Percentiles rank a stretch among this genome's conserved stretches.
Conservation (phyloP, 2,329 filamentous ascomycete species). For the Talaromyces sp. region DNA sequence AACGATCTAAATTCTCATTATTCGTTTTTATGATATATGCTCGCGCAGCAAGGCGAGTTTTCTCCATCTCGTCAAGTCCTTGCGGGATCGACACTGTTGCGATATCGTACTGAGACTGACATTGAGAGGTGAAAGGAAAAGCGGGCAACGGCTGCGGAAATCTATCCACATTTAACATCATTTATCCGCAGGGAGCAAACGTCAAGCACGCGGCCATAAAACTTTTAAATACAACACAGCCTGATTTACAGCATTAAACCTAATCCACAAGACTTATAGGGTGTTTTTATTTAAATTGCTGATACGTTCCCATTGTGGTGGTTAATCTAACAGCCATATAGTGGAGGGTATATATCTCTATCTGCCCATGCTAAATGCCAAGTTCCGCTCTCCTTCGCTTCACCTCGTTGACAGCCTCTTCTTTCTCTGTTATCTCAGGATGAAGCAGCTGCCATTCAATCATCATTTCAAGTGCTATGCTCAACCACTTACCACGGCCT, state of each 20-base stretch:
- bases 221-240: not conserved
- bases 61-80: conserved; percentile 9
- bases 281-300: too few species aligned
- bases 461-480: conserved; percentile 70
- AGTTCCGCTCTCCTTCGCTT: conserved; percentile 50
- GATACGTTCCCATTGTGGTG: not conserved
- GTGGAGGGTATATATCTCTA: not conserved
- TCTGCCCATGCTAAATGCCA: conserved; percentile 16
- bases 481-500: conserved; percentile 77
- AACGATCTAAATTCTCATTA: not conserved
- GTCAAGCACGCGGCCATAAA: not conserved
- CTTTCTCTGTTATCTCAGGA: conserved; percentile 58
- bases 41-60: conserved; percentile 24
- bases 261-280: not conserved
- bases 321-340: not conserved
- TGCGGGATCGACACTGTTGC: not conserved
- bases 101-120: not conserved
- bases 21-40: conserved; percentile 16
- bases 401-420: conserved; percentile 59
- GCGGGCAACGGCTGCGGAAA: not conserved
- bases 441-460: conserved; percentile 87
- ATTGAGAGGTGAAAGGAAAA: not conserved
- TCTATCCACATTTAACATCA: not conserved
- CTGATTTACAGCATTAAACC: not conserved
- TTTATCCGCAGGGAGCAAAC: not conserved